Evolutionary conservation across 164 flowering plant species (phyloP).

Genomic region (Platanus orientalis): DNA sequence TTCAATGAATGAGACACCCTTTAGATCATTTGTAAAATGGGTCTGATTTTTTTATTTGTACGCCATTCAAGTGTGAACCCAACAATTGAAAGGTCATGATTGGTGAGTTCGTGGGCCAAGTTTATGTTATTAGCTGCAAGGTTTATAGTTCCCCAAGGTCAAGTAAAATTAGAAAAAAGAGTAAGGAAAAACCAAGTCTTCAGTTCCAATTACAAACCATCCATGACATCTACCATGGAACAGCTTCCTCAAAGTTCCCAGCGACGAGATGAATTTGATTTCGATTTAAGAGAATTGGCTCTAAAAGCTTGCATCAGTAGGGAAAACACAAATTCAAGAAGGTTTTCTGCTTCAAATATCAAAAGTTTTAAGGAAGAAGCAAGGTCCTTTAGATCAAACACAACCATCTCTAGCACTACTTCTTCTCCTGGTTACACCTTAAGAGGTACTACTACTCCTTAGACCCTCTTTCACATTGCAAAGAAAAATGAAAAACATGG

Average conservation of each 20-base stretch:
- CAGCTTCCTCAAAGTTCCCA: slow-evolving; percentile 17
- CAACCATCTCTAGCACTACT: slow-evolving; percentile 71
- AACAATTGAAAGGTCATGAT: too few relatives aligned
- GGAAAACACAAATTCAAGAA: slow-evolving; percentile 56
- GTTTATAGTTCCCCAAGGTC: too few relatives aligned
- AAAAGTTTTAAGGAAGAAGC: slow-evolving; percentile 65
- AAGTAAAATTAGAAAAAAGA: neutral
- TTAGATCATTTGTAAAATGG: too few relatives aligned
- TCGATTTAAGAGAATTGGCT: slow-evolving; percentile 58
- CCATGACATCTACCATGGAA: slow-evolving; percentile 25
- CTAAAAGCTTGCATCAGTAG: slow-evolving; percentile 42
- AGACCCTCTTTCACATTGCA: neutral
- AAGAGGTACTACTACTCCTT: slow-evolving; percentile 42
- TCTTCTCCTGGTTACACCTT: slow-evolving; percentile 82
- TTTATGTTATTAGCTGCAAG: too few relatives aligned
- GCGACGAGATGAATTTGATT: slow-evolving; percentile 38
- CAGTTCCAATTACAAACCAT: neutral
- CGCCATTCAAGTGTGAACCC: too few relatives aligned
- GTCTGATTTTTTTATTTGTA: too few relatives aligned
- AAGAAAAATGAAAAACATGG: neutral
- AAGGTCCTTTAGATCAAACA: slow-evolving; percentile 55
- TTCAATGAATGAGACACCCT: too few relatives aligned
- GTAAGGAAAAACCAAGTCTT: neutral
- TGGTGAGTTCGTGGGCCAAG: too few relatives aligned
- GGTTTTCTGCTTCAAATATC: slow-evolving; percentile 58